A percentile compares a stretch with the other conserved stretches of the same genome.
Evolutionary conservation across 2,329 filamentous ascomycete genomes (phyloP).

Genomic region (Trichophyton schoenleinii): DNA sequence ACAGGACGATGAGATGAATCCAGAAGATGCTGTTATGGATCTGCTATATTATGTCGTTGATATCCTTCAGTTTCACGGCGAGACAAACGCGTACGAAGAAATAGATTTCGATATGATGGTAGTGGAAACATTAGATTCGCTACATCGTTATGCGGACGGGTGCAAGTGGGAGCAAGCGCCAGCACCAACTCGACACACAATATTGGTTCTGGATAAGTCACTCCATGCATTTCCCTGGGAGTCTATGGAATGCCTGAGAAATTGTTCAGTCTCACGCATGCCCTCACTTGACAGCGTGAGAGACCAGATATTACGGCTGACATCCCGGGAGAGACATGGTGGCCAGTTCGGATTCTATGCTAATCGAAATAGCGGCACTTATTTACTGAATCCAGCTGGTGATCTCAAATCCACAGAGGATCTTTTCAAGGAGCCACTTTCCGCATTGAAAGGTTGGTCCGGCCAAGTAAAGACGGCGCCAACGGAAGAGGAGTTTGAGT

Average conservation of each 20-base stretch:
- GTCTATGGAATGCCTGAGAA: constrained; percentile 73
- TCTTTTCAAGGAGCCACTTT: constrained; percentile 57
- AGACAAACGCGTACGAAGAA: constrained; percentile 93
- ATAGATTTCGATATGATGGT: constrained; percentile 91
- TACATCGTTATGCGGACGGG: constrained; percentile 61
- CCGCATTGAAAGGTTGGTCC: constrained; percentile 47
- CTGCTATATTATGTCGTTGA: constrained; percentile 93
- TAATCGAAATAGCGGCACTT: constrained; percentile 37
- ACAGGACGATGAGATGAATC: constrained; percentile 55
- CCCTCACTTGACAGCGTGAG: constrained; percentile 75
- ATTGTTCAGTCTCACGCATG: constrained; percentile 68
- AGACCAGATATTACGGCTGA: constrained; percentile 38
- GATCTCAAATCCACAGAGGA: constrained; percentile 71
- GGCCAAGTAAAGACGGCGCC: constrained; percentile 57
- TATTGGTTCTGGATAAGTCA: constrained; percentile 81
- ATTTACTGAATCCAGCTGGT: constrained; percentile 77
- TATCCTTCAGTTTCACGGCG: constrained; percentile 90
- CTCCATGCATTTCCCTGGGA: constrained; percentile 94
- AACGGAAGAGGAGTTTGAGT: constrained; percentile 63
- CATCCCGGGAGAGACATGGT: constrained; percentile 9
- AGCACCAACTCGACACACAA: constrained; percentile 48
- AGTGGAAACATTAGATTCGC: constrained; percentile 72
- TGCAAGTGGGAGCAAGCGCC: constrained; percentile 11
- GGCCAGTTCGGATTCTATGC: constrained; percentile 41
- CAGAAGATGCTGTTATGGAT: constrained; percentile 84